A percentile compares a stretch with the other conserved stretches of the same genome.
Evolutionary conservation across 1,139 yeast species (phyloP).

Genomic region (Tardiomyces depauwii): DNA sequence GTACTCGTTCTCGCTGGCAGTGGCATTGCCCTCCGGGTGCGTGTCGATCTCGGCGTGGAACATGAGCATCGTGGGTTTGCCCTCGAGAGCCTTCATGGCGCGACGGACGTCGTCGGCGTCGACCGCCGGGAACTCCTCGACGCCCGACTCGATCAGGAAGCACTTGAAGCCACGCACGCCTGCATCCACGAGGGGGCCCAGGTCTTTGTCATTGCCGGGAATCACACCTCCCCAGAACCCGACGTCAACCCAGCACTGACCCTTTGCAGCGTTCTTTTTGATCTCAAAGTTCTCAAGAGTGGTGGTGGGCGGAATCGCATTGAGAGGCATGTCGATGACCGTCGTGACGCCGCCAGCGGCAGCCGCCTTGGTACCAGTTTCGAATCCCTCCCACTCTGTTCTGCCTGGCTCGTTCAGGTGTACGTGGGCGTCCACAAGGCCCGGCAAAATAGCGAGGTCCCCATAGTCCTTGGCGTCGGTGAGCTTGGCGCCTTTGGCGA

Average conservation of each 20-base stretch:
- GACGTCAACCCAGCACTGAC: constrained; percentile 84
- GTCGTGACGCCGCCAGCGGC: constrained; percentile 95
- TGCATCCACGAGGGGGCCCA: constrained; percentile 62
- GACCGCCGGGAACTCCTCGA: constrained; percentile 86
- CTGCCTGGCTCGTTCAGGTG: constrained; percentile 92
- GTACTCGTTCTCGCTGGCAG: constrained; percentile 31
- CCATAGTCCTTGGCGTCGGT: constrained; percentile 33
- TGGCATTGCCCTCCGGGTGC: constrained; percentile 9
- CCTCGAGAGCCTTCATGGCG: constrained; percentile 55
- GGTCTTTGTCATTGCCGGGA: constrained; percentile 56
- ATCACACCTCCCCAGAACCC: constrained; percentile 95
- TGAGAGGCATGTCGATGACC: constrained; percentile 90
- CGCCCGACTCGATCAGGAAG: constrained; percentile 84
- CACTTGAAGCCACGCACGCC: constrained; percentile 93
- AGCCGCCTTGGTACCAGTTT: constrained; percentile 84
- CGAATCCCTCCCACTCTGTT: constrained; percentile 95
- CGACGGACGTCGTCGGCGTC: constrained; percentile 45
- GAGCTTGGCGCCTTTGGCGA: constrained; percentile 29
- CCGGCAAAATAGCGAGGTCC: constrained; percentile 69
- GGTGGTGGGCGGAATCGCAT: constrained; percentile 93
- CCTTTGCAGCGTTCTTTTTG: constrained; percentile 67
- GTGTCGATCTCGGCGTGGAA: constrained; percentile 89
- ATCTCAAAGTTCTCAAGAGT: constrained; percentile 62
- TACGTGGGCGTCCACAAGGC: constrained; percentile 87
- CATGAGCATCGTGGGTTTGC: constrained; percentile 62